Base-by-base conservation (phyloP, 768 basidiomycete genomes). In the Neoboletus brunneissimus region DNA sequence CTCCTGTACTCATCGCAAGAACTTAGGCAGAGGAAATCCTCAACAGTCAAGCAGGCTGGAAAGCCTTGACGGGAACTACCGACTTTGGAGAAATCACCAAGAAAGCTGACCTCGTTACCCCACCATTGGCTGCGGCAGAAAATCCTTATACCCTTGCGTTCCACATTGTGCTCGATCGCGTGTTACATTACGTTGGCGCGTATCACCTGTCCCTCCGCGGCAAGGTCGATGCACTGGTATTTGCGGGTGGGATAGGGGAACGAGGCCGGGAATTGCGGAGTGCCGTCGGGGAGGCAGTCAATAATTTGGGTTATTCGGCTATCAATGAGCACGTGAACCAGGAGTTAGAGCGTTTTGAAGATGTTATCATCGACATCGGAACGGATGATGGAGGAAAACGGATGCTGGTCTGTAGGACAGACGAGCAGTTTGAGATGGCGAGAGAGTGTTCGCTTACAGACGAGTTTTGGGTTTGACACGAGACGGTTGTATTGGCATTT, bases 221-320 rank as follows among this genome's bases (percentile, higher is more conserved):
- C 16, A 57, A 76, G 25, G 81, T 94, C 12, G 88, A 94, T 67
- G 92, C 87, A 2, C 65, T 95, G 41, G 89, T 94, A 13, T 94
- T 95, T 68, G 80, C 89, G 0, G 93, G 94, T 4, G 93, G 93
- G 0, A 91, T 97, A 51, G 94, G 94, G 0, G 94, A 97, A 72
- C 79, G 78, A 60, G 82, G 85, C 57, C 75, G 72, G 18, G 77
- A 81, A 61, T 71, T 98, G 52, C 73, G 94, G 41, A 67, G 73
- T 40, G 81, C 82, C 20, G 75, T 95, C 18, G 78, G 78, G 4
- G 69, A 77, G 35, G 75, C 79, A 34, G 73, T 87, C 16, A 62
- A 51, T 18, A 88, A 83, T 72, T 67, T 94, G 43, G 91, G 91
- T 2, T 86, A 85, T 55, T 72, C 76, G 27, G 54, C 57, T 0